These are phyloP conservation scores for Protomyces lactucae-debilis DNA, from an alignment of 1,139 yeast species.

Conservation along the genomic window DNA sequence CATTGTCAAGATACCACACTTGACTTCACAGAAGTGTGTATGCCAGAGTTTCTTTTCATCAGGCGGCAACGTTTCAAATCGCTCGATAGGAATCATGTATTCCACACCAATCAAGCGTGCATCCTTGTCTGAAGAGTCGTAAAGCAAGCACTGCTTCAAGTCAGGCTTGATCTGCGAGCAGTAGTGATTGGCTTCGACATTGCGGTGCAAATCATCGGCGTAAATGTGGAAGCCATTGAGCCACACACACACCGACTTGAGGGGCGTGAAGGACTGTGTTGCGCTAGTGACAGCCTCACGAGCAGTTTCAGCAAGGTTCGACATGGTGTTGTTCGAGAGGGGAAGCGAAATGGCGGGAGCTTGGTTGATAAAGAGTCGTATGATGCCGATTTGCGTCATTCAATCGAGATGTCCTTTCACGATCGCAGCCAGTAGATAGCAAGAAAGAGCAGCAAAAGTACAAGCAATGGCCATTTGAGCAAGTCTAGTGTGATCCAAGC, in stretches of 20 bases:
- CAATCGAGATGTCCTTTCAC: background rate
- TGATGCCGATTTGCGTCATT: background rate
- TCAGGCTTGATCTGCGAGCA: slow-evolving; percentile 23
- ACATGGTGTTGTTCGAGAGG: background rate
- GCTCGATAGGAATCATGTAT: slow-evolving; percentile 27
- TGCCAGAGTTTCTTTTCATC: slow-evolving; percentile 28
- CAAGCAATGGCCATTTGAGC: slow-evolving; percentile 1
- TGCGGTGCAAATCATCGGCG: slow-evolving; percentile 22
- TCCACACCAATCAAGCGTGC: slow-evolving; percentile 29
- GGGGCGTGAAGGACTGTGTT: slow-evolving; percentile 22
- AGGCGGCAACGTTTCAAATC: slow-evolving; percentile 13
- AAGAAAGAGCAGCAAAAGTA: background rate
- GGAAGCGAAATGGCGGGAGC: background rate
- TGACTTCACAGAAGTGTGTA: slow-evolving; percentile 27
- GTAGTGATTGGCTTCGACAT: slow-evolving; percentile 25
- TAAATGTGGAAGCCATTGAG: slow-evolving; percentile 27
- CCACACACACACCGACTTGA: slow-evolving; percentile 19
- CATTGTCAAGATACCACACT: slow-evolving; percentile 25
- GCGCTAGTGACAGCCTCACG: slow-evolving; percentile 13
- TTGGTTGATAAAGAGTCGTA: background rate
- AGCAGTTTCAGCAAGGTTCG: slow-evolving; percentile 12
- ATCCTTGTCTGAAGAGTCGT: slow-evolving; percentile 12
- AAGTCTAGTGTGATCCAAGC: background rate
- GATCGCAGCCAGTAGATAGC: background rate
- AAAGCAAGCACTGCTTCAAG: slow-evolving; percentile 26